Evolutionary conservation across 148 eudicot genomes (phyloP), one percentile per base, ranked within the genome.

Genomic region (Fagopyrum esculentum): DNA sequence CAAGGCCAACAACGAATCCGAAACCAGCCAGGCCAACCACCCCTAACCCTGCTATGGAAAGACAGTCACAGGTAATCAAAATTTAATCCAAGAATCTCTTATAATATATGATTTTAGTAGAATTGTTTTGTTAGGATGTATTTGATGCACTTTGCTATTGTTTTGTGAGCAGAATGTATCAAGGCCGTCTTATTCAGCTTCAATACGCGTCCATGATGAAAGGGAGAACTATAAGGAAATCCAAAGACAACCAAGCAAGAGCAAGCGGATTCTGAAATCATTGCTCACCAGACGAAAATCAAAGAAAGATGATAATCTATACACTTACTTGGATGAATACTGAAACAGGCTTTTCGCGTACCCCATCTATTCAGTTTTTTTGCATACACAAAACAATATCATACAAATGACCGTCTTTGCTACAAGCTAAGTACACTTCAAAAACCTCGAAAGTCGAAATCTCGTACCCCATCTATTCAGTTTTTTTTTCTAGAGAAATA

Each of bases 221-320:
- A 85, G 77, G 79, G 89, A 78, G 46, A 83, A 77, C 19, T 55
- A 80, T 9, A 89, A 76, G 82, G 96, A 89, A 63, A 70, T 75
- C 2, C 88, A 92, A n/a, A 88, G 89, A 52, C 72, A 81, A 72
- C 89, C 93, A 22, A 88, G 93, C 86, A 94, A 90, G 78, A 85
- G 93, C 74, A 94, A 90, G 83, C 83, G 98, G 48, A 83, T 94
- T n/a, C 97, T 94, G 75, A 94, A 88, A 87, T 76, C 98, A 4
- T 82, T 91, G 88, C 97, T 94, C 54, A 92, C 90, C 76, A 78
- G 93, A 51, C 88, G 96, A 47, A 91, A 90, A 83, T 87, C 91
- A 6, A 94, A 85, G 88, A 94, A 90, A 83, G 98, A 94, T 73
- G 97, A 90, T 1, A 81, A 56, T 71, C 79, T 94, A 16, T 87